Evolutionary conservation across 1,284 basidiomycete species (phyloP).

Genomic region (Kwoniella shivajii): DNA sequence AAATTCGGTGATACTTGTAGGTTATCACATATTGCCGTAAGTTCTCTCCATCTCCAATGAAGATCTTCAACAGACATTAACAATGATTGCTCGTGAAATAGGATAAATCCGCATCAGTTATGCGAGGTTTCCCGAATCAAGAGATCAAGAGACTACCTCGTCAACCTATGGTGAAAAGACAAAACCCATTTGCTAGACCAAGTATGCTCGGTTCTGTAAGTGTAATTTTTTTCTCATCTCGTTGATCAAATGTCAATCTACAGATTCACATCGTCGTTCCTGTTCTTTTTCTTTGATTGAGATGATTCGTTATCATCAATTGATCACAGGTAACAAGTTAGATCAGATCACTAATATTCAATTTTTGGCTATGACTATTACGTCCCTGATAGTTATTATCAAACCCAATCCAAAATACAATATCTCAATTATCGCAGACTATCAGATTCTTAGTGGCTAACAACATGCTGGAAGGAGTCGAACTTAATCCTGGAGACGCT

Average conservation of each 20-base stretch:
- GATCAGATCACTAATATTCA: background rate
- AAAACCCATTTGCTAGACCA: conserved; percentile 70
- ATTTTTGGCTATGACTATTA: background rate
- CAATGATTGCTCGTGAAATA: too few relatives aligned
- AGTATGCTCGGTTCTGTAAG: conserved; percentile 74
- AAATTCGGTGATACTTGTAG: conserved; percentile 40
- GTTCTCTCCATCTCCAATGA: too few relatives aligned
- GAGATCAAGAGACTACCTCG: conserved; percentile 36
- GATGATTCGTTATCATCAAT: background rate
- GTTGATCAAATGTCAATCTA: too few relatives aligned
- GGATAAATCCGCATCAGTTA: too few relatives aligned
- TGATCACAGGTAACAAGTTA: background rate
- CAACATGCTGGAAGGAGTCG: conserved; percentile 81
- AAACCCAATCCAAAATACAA: conserved; percentile 84
- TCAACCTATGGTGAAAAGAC: conserved; percentile 60
- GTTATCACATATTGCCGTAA: conserved; percentile 34
- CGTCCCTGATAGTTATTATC: conserved; percentile 58
- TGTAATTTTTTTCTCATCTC: conserved; percentile 8
- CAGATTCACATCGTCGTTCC: too few relatives aligned
- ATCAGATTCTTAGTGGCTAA: conserved; percentile 92
- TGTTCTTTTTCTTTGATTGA: too few relatives aligned
- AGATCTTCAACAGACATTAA: too few relatives aligned
- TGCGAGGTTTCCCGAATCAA: too few relatives aligned
- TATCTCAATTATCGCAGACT: conserved; percentile 90
- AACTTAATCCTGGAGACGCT: conserved; percentile 77